Conservation (phyloP, 352 stramenopile genomes). For the Phytophthora kernoviae region DNA sequence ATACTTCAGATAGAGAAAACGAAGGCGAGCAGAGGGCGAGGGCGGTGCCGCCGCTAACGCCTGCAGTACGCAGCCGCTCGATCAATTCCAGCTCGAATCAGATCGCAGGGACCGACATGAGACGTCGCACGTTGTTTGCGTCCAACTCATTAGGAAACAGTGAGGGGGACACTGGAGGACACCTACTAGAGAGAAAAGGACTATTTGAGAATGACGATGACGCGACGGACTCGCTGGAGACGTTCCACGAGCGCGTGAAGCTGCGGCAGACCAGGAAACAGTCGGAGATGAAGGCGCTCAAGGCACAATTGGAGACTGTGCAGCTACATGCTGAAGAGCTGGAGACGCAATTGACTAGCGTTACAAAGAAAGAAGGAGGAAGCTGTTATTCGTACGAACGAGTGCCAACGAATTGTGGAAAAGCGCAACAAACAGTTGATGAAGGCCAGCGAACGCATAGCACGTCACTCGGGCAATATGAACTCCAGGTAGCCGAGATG, state of each 20-base stretch:
- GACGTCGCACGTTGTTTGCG: constrained; percentile 50
- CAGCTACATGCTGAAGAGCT: constrained; percentile 36
- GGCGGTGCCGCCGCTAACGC: constrained; percentile 14
- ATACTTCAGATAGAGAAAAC: constrained; percentile 25
- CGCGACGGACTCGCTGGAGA: constrained; percentile 67
- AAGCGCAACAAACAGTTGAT: constrained; percentile 88
- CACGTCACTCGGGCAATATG: constrained; percentile 61
- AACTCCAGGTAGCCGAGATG: constrained; percentile 51
- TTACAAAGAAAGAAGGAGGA: constrained; percentile 68
- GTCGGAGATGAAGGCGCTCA: constrained; percentile 59
- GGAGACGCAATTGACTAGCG: constrained; percentile 35
- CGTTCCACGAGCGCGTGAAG: constrained; percentile 71
- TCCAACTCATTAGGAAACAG: constrained; percentile 31
- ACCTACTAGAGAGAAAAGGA: constrained; percentile 53
- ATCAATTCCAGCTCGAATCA: constrained; percentile 30
- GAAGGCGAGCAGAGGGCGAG: constrained; percentile 12
- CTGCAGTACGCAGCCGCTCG: constrained; percentile 27
- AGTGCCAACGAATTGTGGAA: constrained; percentile 84
- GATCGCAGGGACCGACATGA: constrained; percentile 16
- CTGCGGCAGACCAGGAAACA: constrained; percentile 73
- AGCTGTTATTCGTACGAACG: constrained; percentile 70
- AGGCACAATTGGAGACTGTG: constrained; percentile 46
- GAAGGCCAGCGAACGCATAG: constrained; percentile 79
- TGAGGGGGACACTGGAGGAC: constrained; percentile 14
- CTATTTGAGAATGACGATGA: constrained; percentile 84